Conservation (phyloP, 75 land plant genomes). For the Selaginella moellendorffii region DNA sequence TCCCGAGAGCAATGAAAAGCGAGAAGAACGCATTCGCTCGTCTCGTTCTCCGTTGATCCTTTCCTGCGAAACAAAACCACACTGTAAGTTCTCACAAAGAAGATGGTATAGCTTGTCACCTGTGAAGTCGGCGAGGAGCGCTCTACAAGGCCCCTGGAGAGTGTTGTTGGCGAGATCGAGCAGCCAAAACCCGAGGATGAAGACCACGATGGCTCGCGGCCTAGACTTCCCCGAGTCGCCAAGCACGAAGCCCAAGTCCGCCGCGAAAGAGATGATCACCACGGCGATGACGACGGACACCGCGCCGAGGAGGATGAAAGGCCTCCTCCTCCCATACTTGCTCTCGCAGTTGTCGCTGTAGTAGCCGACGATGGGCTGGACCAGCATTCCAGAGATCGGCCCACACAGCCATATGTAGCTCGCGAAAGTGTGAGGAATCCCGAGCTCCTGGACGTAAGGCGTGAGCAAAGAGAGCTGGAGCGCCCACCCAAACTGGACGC, state of each 20-base stretch:
- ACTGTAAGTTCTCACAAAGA: too few relatives aligned
- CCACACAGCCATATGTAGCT: too few relatives aligned
- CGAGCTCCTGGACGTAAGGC: constrained; percentile 92
- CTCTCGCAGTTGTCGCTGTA: too few relatives aligned
- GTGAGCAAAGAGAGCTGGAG: constrained; percentile 88
- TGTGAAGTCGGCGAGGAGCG: constrained; percentile 86
- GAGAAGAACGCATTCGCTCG: constrained; percentile 85
- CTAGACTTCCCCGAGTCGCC: constrained; percentile 38
- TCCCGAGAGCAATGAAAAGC: constrained; percentile 86
- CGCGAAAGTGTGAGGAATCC: too few relatives aligned
- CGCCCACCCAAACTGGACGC: constrained; percentile 98
- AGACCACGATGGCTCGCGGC: constrained; percentile 48
- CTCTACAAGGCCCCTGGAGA: constrained; percentile 90
- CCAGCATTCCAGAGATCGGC: too few relatives aligned
- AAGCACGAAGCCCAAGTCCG: constrained; percentile 52
- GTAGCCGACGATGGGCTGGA: too few relatives aligned
- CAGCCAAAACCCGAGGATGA: constrained; percentile 72
- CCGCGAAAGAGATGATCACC: constrained; percentile 47
- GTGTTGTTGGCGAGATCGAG: too few relatives aligned
- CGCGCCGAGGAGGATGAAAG: constrained; percentile 63
- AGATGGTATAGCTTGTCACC: too few relatives aligned
- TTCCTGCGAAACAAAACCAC: constrained; percentile 34
- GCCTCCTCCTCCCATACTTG: constrained; percentile 61
- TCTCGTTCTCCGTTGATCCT: constrained; percentile 59
- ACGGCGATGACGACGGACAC: constrained; percentile 39